Conservation (phyloP, 1,139 yeast genomes). For the Nakaseomyces uthaithaninus region DNA sequence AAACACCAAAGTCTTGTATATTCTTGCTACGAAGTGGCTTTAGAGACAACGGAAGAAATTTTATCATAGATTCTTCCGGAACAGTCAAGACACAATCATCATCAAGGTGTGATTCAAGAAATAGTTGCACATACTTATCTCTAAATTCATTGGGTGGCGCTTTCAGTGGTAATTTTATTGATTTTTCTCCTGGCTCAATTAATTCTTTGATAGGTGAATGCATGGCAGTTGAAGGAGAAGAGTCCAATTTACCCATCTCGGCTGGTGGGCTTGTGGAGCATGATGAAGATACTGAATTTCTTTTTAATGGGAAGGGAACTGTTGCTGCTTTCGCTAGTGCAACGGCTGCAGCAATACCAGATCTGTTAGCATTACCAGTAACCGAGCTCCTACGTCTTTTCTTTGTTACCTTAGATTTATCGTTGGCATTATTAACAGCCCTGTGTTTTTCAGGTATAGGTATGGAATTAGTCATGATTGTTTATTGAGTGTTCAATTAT, state of each 20-base stretch:
- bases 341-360: constrained; percentile 23
- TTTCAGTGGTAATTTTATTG: constrained; percentile 33
- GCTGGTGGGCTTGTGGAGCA: constrained; percentile 3
- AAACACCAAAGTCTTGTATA: constrained; percentile 42
- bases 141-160: constrained; percentile 35
- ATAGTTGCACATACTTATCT: constrained; percentile 31
- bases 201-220: constrained; percentile 33
- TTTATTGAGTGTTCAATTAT: too few species aligned
- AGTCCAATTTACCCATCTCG: constrained; percentile 10
- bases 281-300: constrained; percentile 6
- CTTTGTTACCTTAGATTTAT: background rate
- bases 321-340: constrained; percentile 26
- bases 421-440: background rate
- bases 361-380: constrained; percentile 3
- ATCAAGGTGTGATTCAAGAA: constrained; percentile 26
- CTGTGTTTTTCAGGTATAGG: background rate
- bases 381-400: constrained; percentile 7
- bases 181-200: constrained; percentile 45
- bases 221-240: constrained; percentile 10
- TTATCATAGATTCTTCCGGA: constrained; percentile 33
- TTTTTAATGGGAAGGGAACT: constrained; percentile 23
- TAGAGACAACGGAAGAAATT: constrained; percentile 49
- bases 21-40: constrained; percentile 18
- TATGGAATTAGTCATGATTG: background rate
- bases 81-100: constrained; percentile 27